Percentiles rank a stretch among this genome's conserved stretches.
phyloP scores from a whole-genome alignment of 73 alveolate genomes.

The Tetrahymena malaccensis region DNA sequence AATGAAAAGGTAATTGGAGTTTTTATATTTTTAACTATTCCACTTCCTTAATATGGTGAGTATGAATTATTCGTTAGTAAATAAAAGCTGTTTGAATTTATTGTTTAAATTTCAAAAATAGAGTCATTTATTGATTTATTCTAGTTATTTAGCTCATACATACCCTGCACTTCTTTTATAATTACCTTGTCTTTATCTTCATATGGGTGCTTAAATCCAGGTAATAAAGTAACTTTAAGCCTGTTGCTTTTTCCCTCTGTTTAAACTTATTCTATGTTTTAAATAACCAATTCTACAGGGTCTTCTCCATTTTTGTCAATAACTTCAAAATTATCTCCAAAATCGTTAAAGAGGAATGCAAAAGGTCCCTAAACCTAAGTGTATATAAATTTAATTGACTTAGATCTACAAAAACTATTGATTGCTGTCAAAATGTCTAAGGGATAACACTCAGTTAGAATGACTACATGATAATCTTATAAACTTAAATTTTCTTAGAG shows the following conservation, averaged over 20 bases:
- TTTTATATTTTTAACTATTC: constrained; percentile 60
- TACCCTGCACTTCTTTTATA: constrained; percentile 79
- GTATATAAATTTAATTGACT: constrained; percentile 56
- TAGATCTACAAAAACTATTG: constrained; percentile 62
- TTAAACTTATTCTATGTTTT: constrained; percentile 51
- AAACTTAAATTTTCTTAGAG: constrained; percentile 1
- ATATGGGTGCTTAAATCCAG: constrained; percentile 79
- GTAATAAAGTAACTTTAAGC: constrained; percentile 60
- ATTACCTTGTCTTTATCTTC: constrained; percentile 83
- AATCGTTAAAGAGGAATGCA: constrained; percentile 75
- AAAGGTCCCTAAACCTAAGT: constrained; percentile 75
- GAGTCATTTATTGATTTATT: constrained; percentile 55
- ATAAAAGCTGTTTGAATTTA: constrained; percentile 42
- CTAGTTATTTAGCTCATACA: constrained; percentile 13
- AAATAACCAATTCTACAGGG: constrained; percentile 69
- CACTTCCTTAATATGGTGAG: constrained; percentile 54
- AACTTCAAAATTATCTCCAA: constrained; percentile 80
- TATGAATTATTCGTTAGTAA: constrained; percentile 44
- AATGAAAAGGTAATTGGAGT: constrained; percentile 55
- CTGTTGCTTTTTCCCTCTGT: not conserved
- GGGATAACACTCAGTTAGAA: constrained; percentile 13
- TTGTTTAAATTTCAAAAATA: constrained; percentile 47
- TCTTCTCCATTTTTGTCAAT: constrained; percentile 93
- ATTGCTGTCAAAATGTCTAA: constrained; percentile 39
- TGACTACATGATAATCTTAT: constrained; percentile 9